These are phyloP conservation scores for Cardamine occulta DNA, from an alignment of 345 rosid species.

Conservation along the genomic window DNA sequence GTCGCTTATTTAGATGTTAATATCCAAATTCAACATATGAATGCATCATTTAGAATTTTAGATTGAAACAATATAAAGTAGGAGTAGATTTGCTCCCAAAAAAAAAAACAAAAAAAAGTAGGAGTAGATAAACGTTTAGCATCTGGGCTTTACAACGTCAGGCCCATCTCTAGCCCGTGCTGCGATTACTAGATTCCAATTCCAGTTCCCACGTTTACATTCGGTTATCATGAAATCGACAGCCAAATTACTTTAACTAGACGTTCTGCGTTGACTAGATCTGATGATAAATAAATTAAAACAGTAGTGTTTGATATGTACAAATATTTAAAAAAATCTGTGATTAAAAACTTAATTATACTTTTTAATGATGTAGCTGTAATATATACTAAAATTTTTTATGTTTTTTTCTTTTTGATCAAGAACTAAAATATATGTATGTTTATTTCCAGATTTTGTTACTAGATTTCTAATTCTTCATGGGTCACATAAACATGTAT, in stretches of 20 bases:
- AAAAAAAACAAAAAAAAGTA: neutral
- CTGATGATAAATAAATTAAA: neutral
- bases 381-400: neutral
- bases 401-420: neutral
- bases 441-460: neutral
- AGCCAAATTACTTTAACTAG: neutral
- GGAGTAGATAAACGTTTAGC: neutral
- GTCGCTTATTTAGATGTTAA: neutral
- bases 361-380: neutral
- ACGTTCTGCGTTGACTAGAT: conserved; percentile 12
- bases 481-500: conserved; percentile 1
- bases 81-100: neutral
- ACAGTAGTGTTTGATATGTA: too few relatives aligned
- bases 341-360: neutral
- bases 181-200: neutral
- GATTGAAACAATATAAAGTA: neutral
- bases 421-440: neutral
- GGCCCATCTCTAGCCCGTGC: neutral
- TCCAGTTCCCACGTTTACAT: conserved; percentile 11
- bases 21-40: neutral
- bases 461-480: neutral
- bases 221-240: conserved; percentile 9
- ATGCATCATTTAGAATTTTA: neutral
- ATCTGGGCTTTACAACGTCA: conserved; percentile 3
- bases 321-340: neutral